Evolutionary conservation across 2,329 filamentous ascomycete species (phyloP).

Genomic region (Pestalotiopsis sp.): DNA sequence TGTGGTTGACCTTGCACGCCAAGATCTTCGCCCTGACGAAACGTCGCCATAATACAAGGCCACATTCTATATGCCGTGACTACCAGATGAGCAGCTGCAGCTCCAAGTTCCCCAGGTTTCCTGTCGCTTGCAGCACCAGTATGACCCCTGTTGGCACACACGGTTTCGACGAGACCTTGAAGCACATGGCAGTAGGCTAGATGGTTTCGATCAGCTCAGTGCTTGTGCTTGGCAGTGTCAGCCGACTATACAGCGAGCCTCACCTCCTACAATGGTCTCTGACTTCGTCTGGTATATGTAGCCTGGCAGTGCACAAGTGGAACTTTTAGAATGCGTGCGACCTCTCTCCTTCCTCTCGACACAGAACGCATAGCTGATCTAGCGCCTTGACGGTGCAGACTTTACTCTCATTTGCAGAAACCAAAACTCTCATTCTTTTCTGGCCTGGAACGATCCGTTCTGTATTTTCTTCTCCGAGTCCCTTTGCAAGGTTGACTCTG

Average conservation of each 20-base stretch:
- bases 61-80: background rate
- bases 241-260: background rate
- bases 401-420: conserved; percentile 6
- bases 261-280: background rate
- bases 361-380: background rate
- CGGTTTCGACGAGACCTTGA: background rate
- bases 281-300: conserved; percentile 3
- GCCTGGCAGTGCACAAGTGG: background rate
- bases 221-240: conserved; percentile 1
- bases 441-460: background rate
- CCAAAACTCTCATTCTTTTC: background rate
- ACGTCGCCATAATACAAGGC: background rate
- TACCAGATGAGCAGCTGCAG: background rate
- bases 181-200: background rate
- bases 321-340: background rate
- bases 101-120: background rate
- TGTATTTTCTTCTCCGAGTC: background rate
- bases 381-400: conserved; percentile 8
- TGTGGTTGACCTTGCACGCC: conserved; percentile 1
- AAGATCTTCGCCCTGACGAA: background rate
- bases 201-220: background rate
- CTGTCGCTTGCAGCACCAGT: background rate
- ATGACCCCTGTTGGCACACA: background rate
- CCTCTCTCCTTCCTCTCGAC: background rate
- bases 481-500: conserved; percentile 6